Percentiles rank a stretch among this genome's conserved stretches.
Evolutionary conservation across 768 basidiomycete species (phyloP).

Genomic region (Termitomyces sp.): DNA sequence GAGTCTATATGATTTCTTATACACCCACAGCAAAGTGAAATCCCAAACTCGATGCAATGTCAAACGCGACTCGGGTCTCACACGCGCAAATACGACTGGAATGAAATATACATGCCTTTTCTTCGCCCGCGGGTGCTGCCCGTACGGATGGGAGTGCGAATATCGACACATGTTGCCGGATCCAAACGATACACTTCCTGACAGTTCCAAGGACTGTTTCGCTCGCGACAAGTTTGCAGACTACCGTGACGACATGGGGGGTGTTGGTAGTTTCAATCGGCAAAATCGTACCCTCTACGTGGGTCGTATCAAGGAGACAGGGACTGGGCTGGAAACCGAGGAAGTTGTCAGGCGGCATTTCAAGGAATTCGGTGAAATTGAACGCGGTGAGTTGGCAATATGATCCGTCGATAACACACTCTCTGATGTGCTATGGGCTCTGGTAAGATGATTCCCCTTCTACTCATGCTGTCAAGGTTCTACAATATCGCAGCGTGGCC

Average conservation of each 20-base stretch:
- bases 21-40: constrained; percentile 72
- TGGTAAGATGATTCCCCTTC: constrained; percentile 22
- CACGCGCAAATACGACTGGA: constrained; percentile 90
- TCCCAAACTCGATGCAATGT: constrained; percentile 91
- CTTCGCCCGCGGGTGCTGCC: constrained; percentile 95
- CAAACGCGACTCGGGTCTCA: constrained; percentile 85
- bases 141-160: constrained; percentile 97
- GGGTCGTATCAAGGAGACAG: constrained; percentile 90
- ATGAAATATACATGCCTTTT: constrained; percentile 94
- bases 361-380: constrained; percentile 92
- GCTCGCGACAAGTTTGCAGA: constrained; percentile 95
- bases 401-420: neutral
- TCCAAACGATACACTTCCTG: constrained; percentile 62
- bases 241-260: constrained; percentile 99
- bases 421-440: neutral
- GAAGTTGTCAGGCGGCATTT: constrained; percentile 90
- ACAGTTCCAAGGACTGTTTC: constrained; percentile 95
- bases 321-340: constrained; percentile 84
- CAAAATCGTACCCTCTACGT: constrained; percentile 95
- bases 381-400: constrained; percentile 61
- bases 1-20: neutral
- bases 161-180: constrained; percentile 89
- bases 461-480: constrained; percentile 63
- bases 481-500: constrained; percentile 92
- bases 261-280: constrained; percentile 93